phyloP scores from a whole-genome alignment of 2,329 filamentous ascomycete genomes.

The Coleophoma crateriformis region DNA sequence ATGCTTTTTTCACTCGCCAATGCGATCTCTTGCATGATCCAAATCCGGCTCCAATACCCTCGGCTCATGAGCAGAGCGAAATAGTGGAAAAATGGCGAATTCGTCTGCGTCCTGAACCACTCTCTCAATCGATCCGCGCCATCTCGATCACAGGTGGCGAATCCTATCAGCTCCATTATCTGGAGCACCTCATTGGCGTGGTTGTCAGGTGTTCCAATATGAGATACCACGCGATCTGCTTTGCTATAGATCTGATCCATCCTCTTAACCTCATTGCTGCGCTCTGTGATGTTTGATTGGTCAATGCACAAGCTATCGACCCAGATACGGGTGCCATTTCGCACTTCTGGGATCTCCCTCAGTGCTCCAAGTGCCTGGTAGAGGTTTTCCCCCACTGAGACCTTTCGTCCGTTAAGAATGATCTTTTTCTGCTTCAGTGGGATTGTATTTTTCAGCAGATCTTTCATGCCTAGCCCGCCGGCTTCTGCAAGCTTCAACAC shows the following conservation, averaged over 20 bases:
- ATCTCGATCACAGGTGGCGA: no score
- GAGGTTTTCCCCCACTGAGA: background rate
- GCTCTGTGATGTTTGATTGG: background rate
- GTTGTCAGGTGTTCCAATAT: background rate
- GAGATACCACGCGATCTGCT: background rate
- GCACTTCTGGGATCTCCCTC: background rate
- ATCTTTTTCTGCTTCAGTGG: background rate
- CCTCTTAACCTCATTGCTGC: background rate
- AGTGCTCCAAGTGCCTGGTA: background rate
- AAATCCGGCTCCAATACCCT: no score
- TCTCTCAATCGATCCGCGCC: no score
- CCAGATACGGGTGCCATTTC: background rate
- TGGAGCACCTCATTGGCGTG: background rate
- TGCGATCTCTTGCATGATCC: no score
- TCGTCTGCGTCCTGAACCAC: no score
- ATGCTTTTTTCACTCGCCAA: no score
- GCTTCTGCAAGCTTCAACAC: no score
- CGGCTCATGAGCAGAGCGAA: no score
- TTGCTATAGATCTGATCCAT: background rate
- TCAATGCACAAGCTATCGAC: background rate
- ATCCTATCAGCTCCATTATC: background rate
- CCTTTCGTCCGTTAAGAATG: background rate
- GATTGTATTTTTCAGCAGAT: no score
- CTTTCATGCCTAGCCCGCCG: no score
- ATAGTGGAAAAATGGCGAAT: no score